These are phyloP conservation scores for Corchorus capsularis DNA, from an alignment of 345 rosid genomes.

Conservation along the genomic window DNA sequence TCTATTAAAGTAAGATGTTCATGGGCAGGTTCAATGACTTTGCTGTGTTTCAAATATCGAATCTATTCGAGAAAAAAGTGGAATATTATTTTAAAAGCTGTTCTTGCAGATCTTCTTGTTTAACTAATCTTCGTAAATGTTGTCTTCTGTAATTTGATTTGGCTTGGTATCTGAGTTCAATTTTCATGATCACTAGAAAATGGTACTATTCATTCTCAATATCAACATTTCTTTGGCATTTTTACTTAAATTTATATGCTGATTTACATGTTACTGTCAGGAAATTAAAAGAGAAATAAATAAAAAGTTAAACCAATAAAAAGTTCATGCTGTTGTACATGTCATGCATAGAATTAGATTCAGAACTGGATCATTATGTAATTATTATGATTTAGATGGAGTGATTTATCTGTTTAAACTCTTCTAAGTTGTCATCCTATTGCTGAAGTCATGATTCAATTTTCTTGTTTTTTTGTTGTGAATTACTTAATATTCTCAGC, in stretches of 20 bases:
- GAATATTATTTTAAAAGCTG: background rate
- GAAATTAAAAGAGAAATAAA: background rate
- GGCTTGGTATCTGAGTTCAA: conserved; percentile 1
- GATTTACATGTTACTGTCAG: background rate
- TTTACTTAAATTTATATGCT: background rate
- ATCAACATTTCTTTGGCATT: background rate
- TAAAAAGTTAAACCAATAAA: background rate
- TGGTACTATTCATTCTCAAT: background rate
- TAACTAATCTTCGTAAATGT: background rate
- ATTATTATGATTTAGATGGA: background rate
- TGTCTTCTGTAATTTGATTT: background rate
- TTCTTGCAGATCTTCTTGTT: background rate
- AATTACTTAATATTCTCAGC: conserved; percentile 8
- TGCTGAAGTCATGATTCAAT: conserved; percentile 1
- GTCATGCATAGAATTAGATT: background rate
- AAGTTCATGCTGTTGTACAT: background rate
- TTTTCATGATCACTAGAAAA: conserved; percentile 1
- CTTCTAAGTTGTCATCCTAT: background rate
- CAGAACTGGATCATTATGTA: background rate
- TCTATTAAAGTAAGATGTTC: background rate
- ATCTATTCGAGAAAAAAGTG: background rate
- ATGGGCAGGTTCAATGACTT: background rate
- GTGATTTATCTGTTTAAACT: conserved; percentile 6
- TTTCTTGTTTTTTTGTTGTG: background rate
- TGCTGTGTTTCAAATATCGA: background rate